phyloP scores from a whole-genome alignment of 352 stramenopile genomes.

The Thraustochytrium sp. region DNA sequence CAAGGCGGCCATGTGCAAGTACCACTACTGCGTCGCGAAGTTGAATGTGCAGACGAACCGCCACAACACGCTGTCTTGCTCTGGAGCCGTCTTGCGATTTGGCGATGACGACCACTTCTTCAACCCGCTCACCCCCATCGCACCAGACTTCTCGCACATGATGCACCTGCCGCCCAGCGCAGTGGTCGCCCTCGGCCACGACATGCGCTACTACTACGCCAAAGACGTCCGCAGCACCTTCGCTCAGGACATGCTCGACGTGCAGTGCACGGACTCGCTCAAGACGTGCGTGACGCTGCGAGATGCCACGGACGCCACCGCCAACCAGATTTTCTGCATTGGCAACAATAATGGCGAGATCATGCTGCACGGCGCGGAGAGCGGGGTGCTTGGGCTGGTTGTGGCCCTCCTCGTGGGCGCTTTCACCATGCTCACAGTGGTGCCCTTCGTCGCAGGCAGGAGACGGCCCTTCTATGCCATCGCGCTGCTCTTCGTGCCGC shows the following conservation, averaged over 20 bases:
- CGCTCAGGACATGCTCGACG: not conserved
- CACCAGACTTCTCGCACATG: not conserved
- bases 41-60: not conserved
- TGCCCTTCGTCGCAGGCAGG: not conserved
- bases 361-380: not conserved
- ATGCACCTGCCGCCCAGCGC: not conserved
- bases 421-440: not conserved
- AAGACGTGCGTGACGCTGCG: not conserved
- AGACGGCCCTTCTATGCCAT: not conserved
- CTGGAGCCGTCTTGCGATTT: not conserved
- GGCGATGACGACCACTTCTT: not conserved
- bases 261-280: not conserved
- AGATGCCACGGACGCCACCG: too few species aligned
- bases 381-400: not conserved
- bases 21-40: not conserved
- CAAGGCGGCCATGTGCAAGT: not conserved
- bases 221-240: not conserved
- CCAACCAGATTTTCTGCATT: not conserved
- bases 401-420: not conserved
- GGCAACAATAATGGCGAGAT: not conserved
- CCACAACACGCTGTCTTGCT: not conserved
- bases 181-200: not conserved
- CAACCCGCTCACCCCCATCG: not conserved
- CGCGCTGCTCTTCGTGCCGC: not conserved
- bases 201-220: not conserved